These are phyloP conservation scores for Exophiala bonariae DNA, from an alignment of 2,329 filamentous ascomycete species.

Conservation along the genomic window DNA sequence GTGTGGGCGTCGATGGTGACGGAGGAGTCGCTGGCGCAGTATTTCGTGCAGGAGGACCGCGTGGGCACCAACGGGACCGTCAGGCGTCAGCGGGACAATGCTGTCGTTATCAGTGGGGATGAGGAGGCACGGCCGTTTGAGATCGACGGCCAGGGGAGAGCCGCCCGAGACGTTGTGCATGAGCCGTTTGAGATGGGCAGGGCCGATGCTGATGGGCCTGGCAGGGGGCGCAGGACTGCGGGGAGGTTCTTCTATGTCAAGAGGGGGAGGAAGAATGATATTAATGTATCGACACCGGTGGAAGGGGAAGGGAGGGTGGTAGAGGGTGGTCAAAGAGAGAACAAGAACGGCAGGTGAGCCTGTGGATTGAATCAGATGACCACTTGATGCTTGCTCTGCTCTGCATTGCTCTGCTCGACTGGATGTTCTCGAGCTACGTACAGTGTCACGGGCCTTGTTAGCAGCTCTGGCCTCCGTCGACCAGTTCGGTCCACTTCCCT, in stretches of 20 bases:
- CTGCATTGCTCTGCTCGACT: too few species aligned
- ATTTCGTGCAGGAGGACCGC: constrained; percentile 40
- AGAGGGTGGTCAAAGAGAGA: too few species aligned
- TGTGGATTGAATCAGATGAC: too few species aligned
- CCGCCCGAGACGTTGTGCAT: constrained; percentile 56
- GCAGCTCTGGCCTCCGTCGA: too few species aligned
- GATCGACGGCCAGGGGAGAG: neutral
- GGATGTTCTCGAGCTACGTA: too few species aligned
- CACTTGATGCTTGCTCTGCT: too few species aligned
- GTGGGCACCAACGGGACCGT: constrained; percentile 49
- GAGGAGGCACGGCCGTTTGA: neutral
- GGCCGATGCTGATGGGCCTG: constrained; percentile 60
- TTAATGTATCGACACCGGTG: too few species aligned
- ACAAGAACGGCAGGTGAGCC: too few species aligned
- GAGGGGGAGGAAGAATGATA: constrained; percentile 10
- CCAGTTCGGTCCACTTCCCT: too few species aligned
- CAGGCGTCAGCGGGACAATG: constrained; percentile 41
- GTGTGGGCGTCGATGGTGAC: constrained; percentile 41
- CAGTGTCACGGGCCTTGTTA: too few species aligned
- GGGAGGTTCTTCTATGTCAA: constrained; percentile 80
- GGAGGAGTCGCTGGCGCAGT: constrained; percentile 37
- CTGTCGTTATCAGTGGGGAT: constrained; percentile 36
- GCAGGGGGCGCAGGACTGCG: constrained; percentile 67
- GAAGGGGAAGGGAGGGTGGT: too few species aligned
- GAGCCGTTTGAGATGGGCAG: constrained; percentile 60